Base-by-base conservation (phyloP, 2,329 filamentous ascomycete genomes). In the Claviceps sp. region DNA sequence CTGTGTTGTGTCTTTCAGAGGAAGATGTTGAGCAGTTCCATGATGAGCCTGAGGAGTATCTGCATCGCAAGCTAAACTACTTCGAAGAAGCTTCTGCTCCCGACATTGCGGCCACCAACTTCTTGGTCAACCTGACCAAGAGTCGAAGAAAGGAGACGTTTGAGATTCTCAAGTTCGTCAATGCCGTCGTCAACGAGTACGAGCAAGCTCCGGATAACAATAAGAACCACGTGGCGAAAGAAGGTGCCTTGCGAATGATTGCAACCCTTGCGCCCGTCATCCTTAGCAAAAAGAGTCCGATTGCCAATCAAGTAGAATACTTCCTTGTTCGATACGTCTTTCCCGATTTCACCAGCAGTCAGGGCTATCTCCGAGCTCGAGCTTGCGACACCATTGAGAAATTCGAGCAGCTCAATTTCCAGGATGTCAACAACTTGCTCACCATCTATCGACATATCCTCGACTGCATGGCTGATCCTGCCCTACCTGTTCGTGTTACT, bases 291-390 rank as follows among this genome's bases (percentile, higher is more conserved):
- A 97, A 97, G 78, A 96, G 90, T 63, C 93, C 93, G 1, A 96
- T 98, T 58, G 93, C 91, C 38, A 86, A 95, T 63, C 89, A 97
- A 68, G 90, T 97, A 52, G 93, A 98, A 68, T 96, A 95, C 68
- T 98, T 98, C 76, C 86, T 98, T 59, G 91, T 97, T 50, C 86
- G 91, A 62, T 95, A 97, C 63, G 93, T 98, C 52, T 97, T 98
- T 74, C 93, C 93, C 46, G 93, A 98, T 63, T 98, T 98, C 74
- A 83, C 88, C 60, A 97, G 88, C 69, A 77, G 82, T 14, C 87
- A 95, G 64, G 93, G 91, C 38, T 97, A 90, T 71, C 80, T 98
- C 47, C 86, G 93, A 52, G 93, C 93, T 37, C 85, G 93, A 57
- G 93, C 93, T 58, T 98, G 93, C 69, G 91, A 98, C 65, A 96